Base-by-base conservation (phyloP, 306 rosid genomes). In the Glycine tomentella region DNA sequence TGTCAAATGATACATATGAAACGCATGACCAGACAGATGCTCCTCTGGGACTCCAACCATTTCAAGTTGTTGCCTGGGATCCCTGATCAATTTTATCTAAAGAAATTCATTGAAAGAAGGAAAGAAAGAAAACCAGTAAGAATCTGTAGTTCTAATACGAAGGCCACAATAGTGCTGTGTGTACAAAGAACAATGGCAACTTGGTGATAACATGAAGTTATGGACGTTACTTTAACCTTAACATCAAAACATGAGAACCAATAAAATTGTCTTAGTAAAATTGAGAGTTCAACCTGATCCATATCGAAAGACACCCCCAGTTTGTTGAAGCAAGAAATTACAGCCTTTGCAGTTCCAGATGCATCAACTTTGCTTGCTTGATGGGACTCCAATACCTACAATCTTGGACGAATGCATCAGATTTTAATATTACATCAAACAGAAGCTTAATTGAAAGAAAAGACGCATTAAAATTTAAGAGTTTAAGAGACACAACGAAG, bases 291-390 rank as follows among this genome's bases (percentile, higher is more conserved):
- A 25, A 25, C 99, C 96, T 92, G 85, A 74, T 95, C 93, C 92
- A 85, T 70, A 75, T 93, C 90, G 70, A 86, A 93, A 63, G 91
- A 74, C 66, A 85, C 93, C 45, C 99, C 99, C 42, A 93, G 80
- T 77, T 91, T 92, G 76, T 90, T 72, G 90, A 95, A 95, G 94
- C 90, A 91, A 59, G 98, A 91, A 81, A 95, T 84, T 40, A 95
- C 98, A 76, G 97, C 94, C 87, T 91, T 95, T 10, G 97, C 98
- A 72, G 98, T 95, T 86, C 99, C 98, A 82, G 99, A 95, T 72
- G 92, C 84, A 78, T 93, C 99, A 81, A 78, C 91, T 86, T 95
- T 95, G 89, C 91, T 89, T 80, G 98, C 83, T 87, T 93, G 99
- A 86, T 93, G 98, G 68, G 99, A 95, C 82, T 95, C 98, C 91